These are phyloP conservation scores for Astragalus glycyphyllos DNA, from an alignment of 306 rosid species.

Conservation along the genomic window DNA sequence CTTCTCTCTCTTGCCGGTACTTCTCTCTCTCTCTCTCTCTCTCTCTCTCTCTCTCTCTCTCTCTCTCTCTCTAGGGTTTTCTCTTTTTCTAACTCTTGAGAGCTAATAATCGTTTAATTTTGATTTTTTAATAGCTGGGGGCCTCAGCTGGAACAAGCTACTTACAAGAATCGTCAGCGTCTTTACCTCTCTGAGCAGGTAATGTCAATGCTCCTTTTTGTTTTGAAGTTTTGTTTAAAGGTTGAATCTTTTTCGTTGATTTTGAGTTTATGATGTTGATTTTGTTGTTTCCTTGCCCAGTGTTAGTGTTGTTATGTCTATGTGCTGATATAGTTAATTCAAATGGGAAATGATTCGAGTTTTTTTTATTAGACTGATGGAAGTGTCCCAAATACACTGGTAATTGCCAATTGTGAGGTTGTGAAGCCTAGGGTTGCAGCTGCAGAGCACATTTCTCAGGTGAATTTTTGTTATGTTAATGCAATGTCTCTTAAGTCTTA, in stretches of 20 bases:
- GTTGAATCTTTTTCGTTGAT: background rate
- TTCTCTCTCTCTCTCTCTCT: background rate
- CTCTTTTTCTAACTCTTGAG: background rate
- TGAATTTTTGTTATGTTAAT: constrained; percentile 33
- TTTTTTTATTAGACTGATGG: constrained; percentile 78
- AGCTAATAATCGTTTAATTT: background rate
- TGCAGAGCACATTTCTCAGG: constrained; percentile 99
- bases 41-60: constrained; percentile 65
- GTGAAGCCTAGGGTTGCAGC: constrained; percentile 99
- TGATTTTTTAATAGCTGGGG: constrained; percentile 68
- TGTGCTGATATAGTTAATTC: too few species aligned
- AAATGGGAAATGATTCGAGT: too few species aligned
- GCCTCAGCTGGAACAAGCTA: constrained; percentile 94
- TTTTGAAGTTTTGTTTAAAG: background rate
- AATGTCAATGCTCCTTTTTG: background rate
- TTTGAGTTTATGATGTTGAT: constrained; percentile 2
- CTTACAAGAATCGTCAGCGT: constrained; percentile 95
- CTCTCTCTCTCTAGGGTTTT: constrained; percentile 34
- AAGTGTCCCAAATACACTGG: constrained; percentile 96
- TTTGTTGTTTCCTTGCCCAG: background rate
- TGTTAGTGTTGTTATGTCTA: background rate
- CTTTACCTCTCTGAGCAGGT: constrained; percentile 97
- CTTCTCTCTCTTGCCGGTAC: constrained; percentile 95
- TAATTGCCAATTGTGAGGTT: constrained; percentile 97
- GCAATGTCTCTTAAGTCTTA: constrained; percentile 3